Base-by-base conservation (phyloP, 2,329 filamentous ascomycete species). In the Fusarium azukiicola region DNA sequence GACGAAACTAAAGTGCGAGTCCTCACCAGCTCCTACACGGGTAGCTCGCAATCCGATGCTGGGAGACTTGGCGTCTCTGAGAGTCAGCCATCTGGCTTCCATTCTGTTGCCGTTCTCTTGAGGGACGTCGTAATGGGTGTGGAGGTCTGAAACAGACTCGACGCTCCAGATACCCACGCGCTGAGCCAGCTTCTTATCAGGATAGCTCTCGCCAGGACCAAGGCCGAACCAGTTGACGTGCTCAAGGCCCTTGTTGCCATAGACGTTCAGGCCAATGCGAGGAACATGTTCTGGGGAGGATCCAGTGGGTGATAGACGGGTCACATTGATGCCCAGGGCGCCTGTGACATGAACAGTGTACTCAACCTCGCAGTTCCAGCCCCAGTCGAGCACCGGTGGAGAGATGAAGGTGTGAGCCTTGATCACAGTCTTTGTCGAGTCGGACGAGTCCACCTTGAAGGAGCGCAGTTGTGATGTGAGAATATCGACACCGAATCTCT, bases 21-120 rank as follows among this genome's bases (percentile, higher is more conserved):
- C 76, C 27, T 71, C 66, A 5, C 72, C 66, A 6, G 67, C 17
- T 38, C 72, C 80, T 5, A 82, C 21, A 1, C 82, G 82, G 4
- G 69, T 74, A 0, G 80, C 81, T 4, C 83, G 77, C 1, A 85
- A 50, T 5, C 82, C 82, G 0, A 75, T 44, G 19, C 67, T 76
- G 3, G 74, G 74, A 0, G 79, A 71, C 12, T 70, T 71, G 14
- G 73, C 68, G 32, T 85, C 73, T 6, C 72, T 81, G 11, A 90
- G 73, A 19, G 86, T 85, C 7, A 95, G 84, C 91, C 93, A 95
- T 11, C 92, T 88, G 0, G 91, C 92, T 46, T 92, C 92, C 71
- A 92, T 92, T 19, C 92, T 88, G 83, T 96, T 96, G 2, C 93
- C 93, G 69, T 91, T 93, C 80, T 96, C 94, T 83, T 96, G 94